These are phyloP conservation scores for Zygoascus flipseniorum DNA, from an alignment of 805 yeast genomes.

Conservation along the genomic window DNA sequence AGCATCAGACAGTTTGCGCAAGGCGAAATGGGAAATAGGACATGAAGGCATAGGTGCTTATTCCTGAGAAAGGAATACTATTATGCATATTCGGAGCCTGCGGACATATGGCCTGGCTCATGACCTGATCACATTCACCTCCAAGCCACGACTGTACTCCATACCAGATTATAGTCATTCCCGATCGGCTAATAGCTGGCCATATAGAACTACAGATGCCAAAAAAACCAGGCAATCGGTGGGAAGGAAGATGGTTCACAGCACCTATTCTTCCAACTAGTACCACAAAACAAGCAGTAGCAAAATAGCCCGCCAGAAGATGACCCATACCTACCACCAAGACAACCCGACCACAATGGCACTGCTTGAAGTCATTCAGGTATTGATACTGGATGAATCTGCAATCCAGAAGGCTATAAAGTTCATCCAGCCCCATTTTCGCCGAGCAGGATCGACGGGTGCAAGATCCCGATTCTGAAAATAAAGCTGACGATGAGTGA, in stretches of 20 bases:
- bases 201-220: constrained; percentile 82
- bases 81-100: constrained; percentile 31
- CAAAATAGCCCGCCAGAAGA: constrained; percentile 77
- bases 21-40: constrained; percentile 79
- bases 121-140: constrained; percentile 72
- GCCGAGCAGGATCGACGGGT: constrained; percentile 66
- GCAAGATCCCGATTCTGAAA: constrained; percentile 66
- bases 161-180: constrained; percentile 82
- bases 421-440: constrained; percentile 84
- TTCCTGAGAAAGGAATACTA: constrained; percentile 47
- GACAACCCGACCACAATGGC: constrained; percentile 69
- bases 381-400: constrained; percentile 81
- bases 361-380: constrained; percentile 87
- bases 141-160: constrained; percentile 82
- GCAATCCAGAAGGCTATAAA: constrained; percentile 79
- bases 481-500: constrained; percentile 54
- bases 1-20: constrained; percentile 67
- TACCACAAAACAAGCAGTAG: constrained; percentile 62
- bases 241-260: constrained; percentile 75
- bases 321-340: constrained; percentile 90
- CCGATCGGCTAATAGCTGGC: constrained; percentile 85
- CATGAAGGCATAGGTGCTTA: constrained; percentile 65
- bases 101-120: constrained; percentile 70
- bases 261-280: constrained; percentile 74
- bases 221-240: constrained; percentile 71